These are phyloP conservation scores for Aspergillus bombycis DNA, from an alignment of 2,329 filamentous ascomycete species.

Conservation along the genomic window DNA sequence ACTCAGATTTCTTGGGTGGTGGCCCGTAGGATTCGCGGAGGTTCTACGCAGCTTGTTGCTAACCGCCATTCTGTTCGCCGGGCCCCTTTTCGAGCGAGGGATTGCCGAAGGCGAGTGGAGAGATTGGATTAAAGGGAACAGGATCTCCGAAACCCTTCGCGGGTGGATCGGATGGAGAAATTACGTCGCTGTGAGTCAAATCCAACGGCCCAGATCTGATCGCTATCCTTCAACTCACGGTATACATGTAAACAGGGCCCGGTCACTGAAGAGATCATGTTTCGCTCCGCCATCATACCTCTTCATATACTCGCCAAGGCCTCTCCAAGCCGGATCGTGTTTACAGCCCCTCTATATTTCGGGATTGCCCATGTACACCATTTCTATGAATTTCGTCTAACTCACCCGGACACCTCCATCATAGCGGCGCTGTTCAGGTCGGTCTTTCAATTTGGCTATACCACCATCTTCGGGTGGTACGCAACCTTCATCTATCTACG, in stretches of 20 bases:
- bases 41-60: conserved; percentile 67
- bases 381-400: conserved; percentile 89
- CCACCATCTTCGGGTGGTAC: conserved; percentile 90
- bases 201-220: conserved; percentile 6
- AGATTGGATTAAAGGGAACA: conserved; percentile 61
- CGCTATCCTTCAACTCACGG: conserved; percentile 20
- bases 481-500: conserved; percentile 86
- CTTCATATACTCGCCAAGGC: conserved; percentile 74
- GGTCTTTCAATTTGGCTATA: conserved; percentile 84
- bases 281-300: conserved; percentile 83
- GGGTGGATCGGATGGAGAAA: conserved; percentile 88
- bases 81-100: conserved; percentile 79
- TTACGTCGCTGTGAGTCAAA: conserved; percentile 71
- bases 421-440: conserved; percentile 69
- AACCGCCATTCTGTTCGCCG: conserved; percentile 77
- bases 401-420: conserved; percentile 70
- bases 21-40: conserved; percentile 72
- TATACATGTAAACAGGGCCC: conserved; percentile 63
- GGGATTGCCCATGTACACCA: conserved; percentile 93
- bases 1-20: conserved; percentile 75
- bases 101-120: conserved; percentile 73
- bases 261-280: conserved; percentile 89
- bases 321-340: conserved; percentile 64
- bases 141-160: conserved; percentile 63
- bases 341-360: conserved; percentile 85